Base-by-base conservation (phyloP, 345 rosid species). In the Carallia pectinifolia region DNA sequence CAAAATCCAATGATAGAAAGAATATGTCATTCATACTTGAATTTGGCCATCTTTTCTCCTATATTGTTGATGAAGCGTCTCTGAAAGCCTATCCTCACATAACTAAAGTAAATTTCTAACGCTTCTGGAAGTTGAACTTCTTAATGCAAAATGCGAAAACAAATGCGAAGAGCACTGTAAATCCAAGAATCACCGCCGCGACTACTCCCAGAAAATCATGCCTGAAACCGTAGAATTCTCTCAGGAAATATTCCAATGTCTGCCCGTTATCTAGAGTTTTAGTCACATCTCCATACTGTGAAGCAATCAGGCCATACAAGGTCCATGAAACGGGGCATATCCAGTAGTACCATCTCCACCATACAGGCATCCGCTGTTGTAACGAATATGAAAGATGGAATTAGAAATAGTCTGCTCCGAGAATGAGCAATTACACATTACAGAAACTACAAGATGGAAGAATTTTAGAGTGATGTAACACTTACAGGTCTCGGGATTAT, bases 321-420 rank as follows among this genome's bases (percentile, higher is more conserved):
- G 81, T 82, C 88, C 88, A 82, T 12, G 82, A 31, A 18, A 82
- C 54, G 0, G 85, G 86, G 66, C 76, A 71, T 63, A 53, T 78
- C 86, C 84, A 80, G 37, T 65, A 82, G 81, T 80, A 85, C 88
- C 88, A 85, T 67, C 79, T 80, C 84, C 83, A 85, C 88, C 88
- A 85, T 23, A 76, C 66, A 0, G 88, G 88, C 0, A 82, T 85
- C 47, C 81, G 78, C 84, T 85, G 86, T 19, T 9, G 54, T 15
- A 53, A 53, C 55, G 13, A 17, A 53, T 19, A 53, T 15, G 7
- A 53, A 19, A 53, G 7, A 15, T 53, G 55, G 55, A 53, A 53
- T 53, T 53, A 53, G 55, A 19, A 53, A 12, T 19, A 18, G 55
- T 17, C 2, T 33, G 34, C 34, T 33, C 34, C 34, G 34, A 1